Evolutionary conservation across 2,329 filamentous ascomycete species (phyloP).

Genomic region (Fusarium xyrophilum): DNA sequence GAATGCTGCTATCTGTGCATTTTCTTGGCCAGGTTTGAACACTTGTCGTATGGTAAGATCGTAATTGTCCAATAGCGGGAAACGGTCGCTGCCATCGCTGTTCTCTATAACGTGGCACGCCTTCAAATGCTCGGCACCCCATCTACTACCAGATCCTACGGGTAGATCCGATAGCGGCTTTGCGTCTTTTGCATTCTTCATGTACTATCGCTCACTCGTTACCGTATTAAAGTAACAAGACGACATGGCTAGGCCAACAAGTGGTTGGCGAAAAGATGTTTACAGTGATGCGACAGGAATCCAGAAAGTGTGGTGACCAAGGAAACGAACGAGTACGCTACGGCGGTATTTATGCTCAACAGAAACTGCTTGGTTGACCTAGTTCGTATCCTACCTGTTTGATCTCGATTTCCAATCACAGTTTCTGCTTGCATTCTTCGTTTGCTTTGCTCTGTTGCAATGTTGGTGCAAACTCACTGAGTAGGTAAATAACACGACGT

Average conservation of each 20-base stretch:
- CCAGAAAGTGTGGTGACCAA: too few species aligned
- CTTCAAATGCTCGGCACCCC: neutral
- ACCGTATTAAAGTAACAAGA: neutral
- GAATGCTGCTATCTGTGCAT: neutral
- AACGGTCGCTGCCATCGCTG: rapidly evolving
- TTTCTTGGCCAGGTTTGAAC: rapidly evolving
- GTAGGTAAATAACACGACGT: neutral
- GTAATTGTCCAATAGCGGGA: neutral
- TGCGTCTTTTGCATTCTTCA: rapidly evolving
- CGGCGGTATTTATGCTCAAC: neutral
- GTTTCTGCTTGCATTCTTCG: neutral
- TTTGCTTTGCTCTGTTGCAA: neutral
- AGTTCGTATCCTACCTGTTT: neutral
- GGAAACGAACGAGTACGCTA: too few species aligned
- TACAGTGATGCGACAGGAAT: neutral
- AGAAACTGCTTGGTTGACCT: neutral
- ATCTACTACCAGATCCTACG: neutral
- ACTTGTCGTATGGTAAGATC: neutral
- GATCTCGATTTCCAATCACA: neutral
- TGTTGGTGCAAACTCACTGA: neutral
- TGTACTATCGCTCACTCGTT: rapidly evolving
- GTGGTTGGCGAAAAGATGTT: neutral
- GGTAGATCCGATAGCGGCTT: neutral
- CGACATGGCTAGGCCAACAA: neutral
- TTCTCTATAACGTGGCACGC: neutral